Base-by-base conservation (phyloP, 1,284 basidiomycete genomes). In the Sanghuangporus weigelae region DNA sequence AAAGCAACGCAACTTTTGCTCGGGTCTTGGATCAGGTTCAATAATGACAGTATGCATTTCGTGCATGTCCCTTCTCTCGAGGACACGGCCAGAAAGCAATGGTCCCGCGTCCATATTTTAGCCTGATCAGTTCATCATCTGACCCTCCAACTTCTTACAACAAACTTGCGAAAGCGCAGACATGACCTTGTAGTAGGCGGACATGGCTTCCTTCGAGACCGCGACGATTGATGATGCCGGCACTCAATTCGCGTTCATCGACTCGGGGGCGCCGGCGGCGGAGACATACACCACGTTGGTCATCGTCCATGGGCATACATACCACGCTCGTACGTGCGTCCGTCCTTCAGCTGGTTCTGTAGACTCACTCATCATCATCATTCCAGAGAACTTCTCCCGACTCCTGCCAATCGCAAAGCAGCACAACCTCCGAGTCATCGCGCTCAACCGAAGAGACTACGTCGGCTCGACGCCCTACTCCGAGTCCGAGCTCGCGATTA, bases 401-500 rank as follows among this genome's bases (percentile, higher is more conserved):
- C 57, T 71, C 60, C 26, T 61, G 57, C 21, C 65, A 3, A 2
- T 63, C 62, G 64, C 63, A 63, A 23, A 67, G 60, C 12, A 67
- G 50, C 46, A 67, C 57, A 67, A 69, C 26, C 54, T 70, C 16
- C 69, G 70, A 11, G 56, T 71, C 19, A 67, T 71, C 4, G 59
- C 67, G 0, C 55, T 71, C 26, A 71, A 71, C 49, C 57, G 63
- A 12, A 66, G 71, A 16, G 71, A 71, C 60, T 71, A 70, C 56
- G 59, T 60, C 23, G 67, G 67, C 12, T 70, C 71, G 1, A 67
- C 71, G 7, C 66, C 53, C 0, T 70, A 65, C 51, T 55, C 69
- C 1, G 44, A 42, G 2, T 42, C 39, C 3, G 71, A 72, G 44
- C 60, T 72, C 10, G 56, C 60, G 2, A 60, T 55, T 6, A 40